Evolutionary conservation across 768 basidiomycete genomes (phyloP), one percentile per base, ranked within the genome.

Genomic region (Sistotremastrum niveocremeum): DNA sequence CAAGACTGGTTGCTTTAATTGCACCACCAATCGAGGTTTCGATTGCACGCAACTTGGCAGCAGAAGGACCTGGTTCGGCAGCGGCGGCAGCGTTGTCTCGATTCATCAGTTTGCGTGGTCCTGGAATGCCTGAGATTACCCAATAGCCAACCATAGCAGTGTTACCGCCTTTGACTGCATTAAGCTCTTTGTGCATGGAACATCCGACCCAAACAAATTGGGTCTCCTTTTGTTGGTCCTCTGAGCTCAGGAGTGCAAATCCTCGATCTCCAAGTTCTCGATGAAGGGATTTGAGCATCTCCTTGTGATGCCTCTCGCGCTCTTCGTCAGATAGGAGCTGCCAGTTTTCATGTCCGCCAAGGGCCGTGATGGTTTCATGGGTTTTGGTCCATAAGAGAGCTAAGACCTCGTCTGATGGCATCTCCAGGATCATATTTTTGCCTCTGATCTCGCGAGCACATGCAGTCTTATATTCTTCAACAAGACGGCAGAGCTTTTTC

Each of bases 401-500:
- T n/a, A n/a, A n/a, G n/a, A n/a, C n/a, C n/a, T n/a, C n/a, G n/a
- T n/a, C n/a, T n/a, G n/a, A n/a, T n/a, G n/a, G n/a, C n/a, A n/a
- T n/a, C n/a, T n/a, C n/a, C n/a, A n/a, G n/a, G n/a, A n/a, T n/a
- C n/a, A n/a, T n/a, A 9, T 45, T 20, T 12, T 49, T 30, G 2
- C 49, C 51, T 5, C 44, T 50, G 28, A 38, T 11, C 4, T 40
- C 29, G 29, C 46, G 37, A 6, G 39, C 44, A 9, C 32, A 30
- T 9, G 5, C 10, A n/a, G 12, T 34, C 41, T 56, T 52, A 42
- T 35, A 47, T 11, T 42, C 52, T n/a, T 28, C 1, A 10, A 55
- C 44, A 3, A 54, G 39, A 4, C 47, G 36, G 3, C 48, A 41
- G 11, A 52, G 47, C 48, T 60, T 58, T 48, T 59, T 62, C 31